Evolutionary conservation across 2,329 filamentous ascomycete species (phyloP), one percentile per base, ranked within the genome.

Genomic region (Cordyceps tenuipes): DNA sequence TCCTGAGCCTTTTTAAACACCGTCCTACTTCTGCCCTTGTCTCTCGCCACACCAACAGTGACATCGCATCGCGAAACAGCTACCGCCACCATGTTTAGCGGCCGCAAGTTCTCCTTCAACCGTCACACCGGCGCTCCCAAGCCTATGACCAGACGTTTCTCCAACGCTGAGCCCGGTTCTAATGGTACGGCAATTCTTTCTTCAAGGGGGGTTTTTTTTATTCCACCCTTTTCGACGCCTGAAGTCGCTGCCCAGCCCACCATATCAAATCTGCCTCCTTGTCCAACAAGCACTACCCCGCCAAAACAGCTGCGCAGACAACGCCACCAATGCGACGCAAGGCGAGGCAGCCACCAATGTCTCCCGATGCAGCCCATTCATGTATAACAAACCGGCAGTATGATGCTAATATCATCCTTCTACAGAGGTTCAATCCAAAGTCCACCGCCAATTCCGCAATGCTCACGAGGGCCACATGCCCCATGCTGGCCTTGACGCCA

Each of bases 401-500:
- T 19, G 12, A 26, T 39, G 15, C 54, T 57, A 26, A 57, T 41
- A 2, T 39, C 34, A 6, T 39, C 21, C n/a, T 17, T 26, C 34
- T 47, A 7, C 71, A 95, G 91, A 96, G 78, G 81, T 86, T 65
- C 85, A 82, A 69, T 96, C 91, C 68, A 88, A 89, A 72, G 88
- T 91, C 70, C 92, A 97, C 75, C 84, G 88, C 64, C 89, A 95
- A 72, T 96, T 97, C 77, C 89, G 92, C 68, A 85, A 86, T 71
- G 90, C 90, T 64, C 92, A 96, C 75, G 90, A 94, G 74, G 92
- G 92, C 62, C 91, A 96, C 77, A 86, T 90, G 71, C 88, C 90
- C 52, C 92, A 97, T 73, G 91, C 92, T 62, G 93, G 92, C 67
- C 87, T 97, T 65, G 92, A 97, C 70, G 88, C 91, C 59, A 89